Evolutionary conservation across 176 grass and related monocot genomes (phyloP).

Genomic region (Oryza nivara): DNA sequence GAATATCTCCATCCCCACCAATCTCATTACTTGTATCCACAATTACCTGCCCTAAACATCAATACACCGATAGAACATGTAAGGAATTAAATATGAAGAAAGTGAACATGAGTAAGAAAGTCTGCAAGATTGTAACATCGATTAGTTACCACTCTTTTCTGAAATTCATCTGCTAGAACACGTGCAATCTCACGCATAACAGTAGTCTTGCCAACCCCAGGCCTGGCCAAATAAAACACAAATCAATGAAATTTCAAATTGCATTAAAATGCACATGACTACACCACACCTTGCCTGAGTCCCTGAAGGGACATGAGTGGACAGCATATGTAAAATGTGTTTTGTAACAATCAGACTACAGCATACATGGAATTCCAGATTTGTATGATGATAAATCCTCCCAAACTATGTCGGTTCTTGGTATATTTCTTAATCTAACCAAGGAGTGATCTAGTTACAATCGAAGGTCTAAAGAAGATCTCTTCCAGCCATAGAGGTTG

Average conservation of each 20-base stretch:
- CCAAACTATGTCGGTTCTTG: background rate
- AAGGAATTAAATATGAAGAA: slow-evolving; percentile 27
- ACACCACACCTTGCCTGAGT: background rate
- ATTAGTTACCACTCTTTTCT: slow-evolving; percentile 86
- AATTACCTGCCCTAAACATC: slow-evolving; percentile 91
- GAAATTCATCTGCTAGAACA: slow-evolving; percentile 92
- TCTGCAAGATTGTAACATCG: slow-evolving; percentile 9
- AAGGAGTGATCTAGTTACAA: background rate
- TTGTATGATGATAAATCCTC: background rate
- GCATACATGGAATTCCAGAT: slow-evolving; percentile 7
- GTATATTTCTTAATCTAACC: background rate
- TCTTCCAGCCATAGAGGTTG: background rate
- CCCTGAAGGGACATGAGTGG: background rate
- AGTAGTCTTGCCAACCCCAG: slow-evolving; percentile 97
- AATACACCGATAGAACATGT: slow-evolving; percentile 48
- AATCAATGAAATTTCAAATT: slow-evolving; percentile 4
- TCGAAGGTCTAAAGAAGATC: background rate
- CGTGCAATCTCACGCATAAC: slow-evolving; percentile 98
- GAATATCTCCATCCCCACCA: slow-evolving; percentile 93
- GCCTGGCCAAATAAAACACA: slow-evolving; percentile 52
- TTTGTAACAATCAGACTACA: background rate
- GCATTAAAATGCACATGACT: background rate
- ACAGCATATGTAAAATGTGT: background rate
- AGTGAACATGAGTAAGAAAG: slow-evolving; percentile 26
- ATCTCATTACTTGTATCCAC: slow-evolving; percentile 99